phyloP scores from a whole-genome alignment of 2,329 filamentous ascomycete species.

The Diaporthe citriasiana region DNA sequence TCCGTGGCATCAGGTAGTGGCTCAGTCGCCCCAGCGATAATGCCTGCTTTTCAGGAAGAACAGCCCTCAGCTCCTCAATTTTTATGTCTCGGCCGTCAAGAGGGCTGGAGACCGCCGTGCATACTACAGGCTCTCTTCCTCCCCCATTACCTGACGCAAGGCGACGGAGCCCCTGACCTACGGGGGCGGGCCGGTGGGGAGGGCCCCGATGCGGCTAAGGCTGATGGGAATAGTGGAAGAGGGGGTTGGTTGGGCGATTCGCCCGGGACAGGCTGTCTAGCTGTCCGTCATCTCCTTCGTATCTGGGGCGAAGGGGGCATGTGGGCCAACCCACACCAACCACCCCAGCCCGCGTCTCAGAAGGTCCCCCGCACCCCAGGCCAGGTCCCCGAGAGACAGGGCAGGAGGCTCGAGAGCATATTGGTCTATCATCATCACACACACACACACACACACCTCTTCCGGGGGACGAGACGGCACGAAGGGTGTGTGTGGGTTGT shows the following conservation, averaged over 20 bases:
- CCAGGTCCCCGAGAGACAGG: constrained; percentile 29
- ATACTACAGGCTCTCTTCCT: background rate
- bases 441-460: constrained; percentile 1
- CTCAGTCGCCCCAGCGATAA: constrained; percentile 1
- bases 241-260: background rate
- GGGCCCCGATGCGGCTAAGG: constrained; percentile 38
- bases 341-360: constrained; percentile 26
- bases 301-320: constrained; percentile 12
- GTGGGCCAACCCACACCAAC: background rate
- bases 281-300: constrained; percentile 19
- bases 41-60: constrained; percentile 32
- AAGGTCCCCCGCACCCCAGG: constrained; percentile 33
- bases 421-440: constrained; percentile 7
- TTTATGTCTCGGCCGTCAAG: constrained; percentile 23
- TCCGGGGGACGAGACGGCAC: background rate
- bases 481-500: background rate
- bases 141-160: constrained; percentile 3
- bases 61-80: constrained; percentile 3
- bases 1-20: background rate
- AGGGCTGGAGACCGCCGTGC: constrained; percentile 4
- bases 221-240: background rate
- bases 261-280: background rate
- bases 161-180: background rate
- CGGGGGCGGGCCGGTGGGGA: constrained; percentile 10
- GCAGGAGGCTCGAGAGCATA: constrained; percentile 35